Base-by-base conservation (phyloP, 192 early-diverging fungal species). In the Rhizophagus clarus region DNA sequence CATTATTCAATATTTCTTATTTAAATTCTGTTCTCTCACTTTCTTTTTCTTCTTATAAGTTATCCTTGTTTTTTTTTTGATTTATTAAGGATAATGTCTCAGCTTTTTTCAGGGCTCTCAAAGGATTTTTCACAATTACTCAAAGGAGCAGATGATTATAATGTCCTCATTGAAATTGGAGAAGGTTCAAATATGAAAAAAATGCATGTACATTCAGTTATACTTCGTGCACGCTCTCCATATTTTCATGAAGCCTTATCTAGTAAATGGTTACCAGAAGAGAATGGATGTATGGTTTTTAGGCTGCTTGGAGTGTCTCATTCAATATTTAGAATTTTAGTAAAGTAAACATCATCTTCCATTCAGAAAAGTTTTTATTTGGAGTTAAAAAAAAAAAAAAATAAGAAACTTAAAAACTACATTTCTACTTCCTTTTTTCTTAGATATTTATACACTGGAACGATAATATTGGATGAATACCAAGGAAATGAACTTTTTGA, bases 71-170 rank as follows among this genome's bases (percentile, higher is more conserved):
- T 22, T 22, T 56, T 56, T 6, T 56, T 56, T 56, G 15, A 56
- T 56, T 56, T 51, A 4, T 51, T 22, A 20, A 20, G 6, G 4
- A 67, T 67, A 28, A 67, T 67, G 15, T 28, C 64, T 31, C 29
- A 67, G 20, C 64, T 67, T 67, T 67, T 67, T 31, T 32, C 64
- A 15, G 29, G 64, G 4, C 64, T 72, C n/a, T 72, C 45, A 20
- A 7, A 49, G 2, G 71, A 72, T 22, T 47, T 72, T 49, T 24
- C 32, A n/a, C 34, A 26, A 3, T n/a, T 72, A n/a, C 71, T 72
- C 37, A 34, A 72, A 28, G 37, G 47, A 29, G 45, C 40, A 20
- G 71, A 72, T 72, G 71, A 72, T 72, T 72, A 72, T 37, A 72
- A 72, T 34, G 71, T 72, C 12, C 47, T 47, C 15, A 40, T 72